These are phyloP conservation scores for Calonectria multiphialidica DNA, from an alignment of 2,329 filamentous ascomycete species.

Conservation along the genomic window DNA sequence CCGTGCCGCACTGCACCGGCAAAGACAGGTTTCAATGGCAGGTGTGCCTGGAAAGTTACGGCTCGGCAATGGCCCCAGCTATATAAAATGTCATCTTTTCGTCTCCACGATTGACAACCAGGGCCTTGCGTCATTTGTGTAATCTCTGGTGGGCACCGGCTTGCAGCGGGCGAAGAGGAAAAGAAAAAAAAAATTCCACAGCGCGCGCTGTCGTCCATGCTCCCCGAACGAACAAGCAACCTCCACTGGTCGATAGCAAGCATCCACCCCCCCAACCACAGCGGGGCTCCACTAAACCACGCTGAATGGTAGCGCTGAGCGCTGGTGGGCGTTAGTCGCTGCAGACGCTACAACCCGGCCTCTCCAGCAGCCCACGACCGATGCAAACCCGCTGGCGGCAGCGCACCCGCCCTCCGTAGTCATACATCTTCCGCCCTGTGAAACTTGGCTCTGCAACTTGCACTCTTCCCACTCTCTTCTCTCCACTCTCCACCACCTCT, in stretches of 20 bases:
- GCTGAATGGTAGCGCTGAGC: constrained; percentile 11
- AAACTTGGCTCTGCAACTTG: constrained; percentile 39
- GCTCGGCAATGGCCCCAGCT: neutral
- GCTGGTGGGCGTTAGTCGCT: constrained; percentile 15
- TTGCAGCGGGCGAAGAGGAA: constrained; percentile 31
- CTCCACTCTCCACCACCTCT: constrained; percentile 20
- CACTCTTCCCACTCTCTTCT: constrained; percentile 19
- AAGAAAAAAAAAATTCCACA: constrained; percentile 7
- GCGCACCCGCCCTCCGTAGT: constrained; percentile 24
- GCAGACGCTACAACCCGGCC: constrained; percentile 17
- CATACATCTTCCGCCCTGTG: constrained; percentile 32
- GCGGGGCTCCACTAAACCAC: constrained; percentile 15
- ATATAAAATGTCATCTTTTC: constrained; percentile 25
- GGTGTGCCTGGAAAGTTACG: neutral
- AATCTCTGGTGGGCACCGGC: constrained; percentile 30
- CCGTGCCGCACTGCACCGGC: constrained; percentile 1
- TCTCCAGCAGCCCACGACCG: constrained; percentile 25
- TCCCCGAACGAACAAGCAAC: neutral
- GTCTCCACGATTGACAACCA: constrained; percentile 31
- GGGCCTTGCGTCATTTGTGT: constrained; percentile 40
- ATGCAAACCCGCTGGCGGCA: constrained; percentile 28
- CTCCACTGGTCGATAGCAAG: constrained; percentile 2
- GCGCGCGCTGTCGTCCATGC: neutral
- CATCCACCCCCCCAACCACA: constrained; percentile 6
- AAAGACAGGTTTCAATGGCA: constrained; percentile 10